Percentiles rank a stretch among this genome's conserved stretches.
Conservation (phyloP, 2,329 filamentous ascomycete species). For the Ampelomyces quisqualis region DNA sequence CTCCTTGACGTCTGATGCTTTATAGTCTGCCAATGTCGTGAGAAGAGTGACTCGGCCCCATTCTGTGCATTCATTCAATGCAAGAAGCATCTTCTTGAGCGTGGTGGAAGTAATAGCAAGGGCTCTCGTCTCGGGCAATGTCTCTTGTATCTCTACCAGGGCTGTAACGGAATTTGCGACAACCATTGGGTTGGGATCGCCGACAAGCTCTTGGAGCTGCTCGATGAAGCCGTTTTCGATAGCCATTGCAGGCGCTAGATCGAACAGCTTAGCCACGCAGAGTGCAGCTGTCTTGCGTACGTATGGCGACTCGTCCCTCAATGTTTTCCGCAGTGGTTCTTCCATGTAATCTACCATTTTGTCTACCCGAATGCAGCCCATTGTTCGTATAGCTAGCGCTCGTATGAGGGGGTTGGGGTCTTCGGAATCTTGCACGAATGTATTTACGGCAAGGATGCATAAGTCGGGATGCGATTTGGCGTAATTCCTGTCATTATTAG, state of each 20-base stretch:
- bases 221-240: constrained; percentile 97
- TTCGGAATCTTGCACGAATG: constrained; percentile 98
- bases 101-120: constrained; percentile 78
- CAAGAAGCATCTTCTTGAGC: constrained; percentile 94
- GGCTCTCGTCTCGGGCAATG: constrained; percentile 85
- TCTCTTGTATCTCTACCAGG: constrained; percentile 85
- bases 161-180: constrained; percentile 97
- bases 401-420: constrained; percentile 95
- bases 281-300: constrained; percentile 97
- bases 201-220: constrained; percentile 90
- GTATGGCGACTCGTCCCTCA: constrained; percentile 96
- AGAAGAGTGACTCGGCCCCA: constrained; percentile 96
- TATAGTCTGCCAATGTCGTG: constrained; percentile 85
- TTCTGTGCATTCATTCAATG: constrained; percentile 96
- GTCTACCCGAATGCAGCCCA: constrained; percentile 97
- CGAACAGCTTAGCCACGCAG: constrained; percentile 96
- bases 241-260: constrained; percentile 88
- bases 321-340: constrained; percentile 90
- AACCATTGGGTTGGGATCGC: constrained; percentile 98
- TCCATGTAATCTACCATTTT: constrained; percentile 99
- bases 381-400: constrained; percentile 92
- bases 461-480: constrained; percentile 98
- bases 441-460: constrained; percentile 98
- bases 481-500: constrained; percentile 73
- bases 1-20: constrained; percentile 84